These are phyloP conservation scores for Botrytis deweyae DNA, from an alignment of 2,329 filamentous ascomycete species.

Conservation along the genomic window DNA sequence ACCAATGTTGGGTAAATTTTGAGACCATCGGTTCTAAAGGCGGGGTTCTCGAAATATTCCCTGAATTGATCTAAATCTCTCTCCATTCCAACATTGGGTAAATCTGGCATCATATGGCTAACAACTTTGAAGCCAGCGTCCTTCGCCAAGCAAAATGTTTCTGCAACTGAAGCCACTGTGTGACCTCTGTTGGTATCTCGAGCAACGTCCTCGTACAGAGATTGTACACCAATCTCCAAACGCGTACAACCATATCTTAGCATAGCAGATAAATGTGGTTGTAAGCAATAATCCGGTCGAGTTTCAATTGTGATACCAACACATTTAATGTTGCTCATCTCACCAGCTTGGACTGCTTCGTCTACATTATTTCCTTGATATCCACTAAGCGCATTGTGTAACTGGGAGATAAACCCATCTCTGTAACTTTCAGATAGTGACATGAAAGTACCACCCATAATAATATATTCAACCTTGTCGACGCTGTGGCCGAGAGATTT, in stretches of 20 bases:
- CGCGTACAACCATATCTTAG: conserved; percentile 95
- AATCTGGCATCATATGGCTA: conserved; percentile 98
- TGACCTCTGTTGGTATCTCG: conserved; percentile 96
- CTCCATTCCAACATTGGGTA: conserved; percentile 98
- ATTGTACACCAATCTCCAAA: conserved; percentile 93
- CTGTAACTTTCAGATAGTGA: conserved; percentile 85
- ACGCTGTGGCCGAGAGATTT: conserved; percentile 94
- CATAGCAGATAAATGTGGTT: conserved; percentile 95
- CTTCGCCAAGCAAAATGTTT: conserved; percentile 96
- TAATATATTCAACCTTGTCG: conserved; percentile 99
- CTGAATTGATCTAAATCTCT: conserved; percentile 94
- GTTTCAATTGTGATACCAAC: conserved; percentile 99
- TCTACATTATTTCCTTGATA: conserved; percentile 95
- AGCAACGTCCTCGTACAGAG: conserved; percentile 96
- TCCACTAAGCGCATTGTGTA: conserved; percentile 94
- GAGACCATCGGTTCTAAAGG: conserved; percentile 91
- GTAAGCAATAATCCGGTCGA: conserved; percentile 91
- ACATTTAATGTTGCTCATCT: conserved; percentile 97
- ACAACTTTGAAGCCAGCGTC: conserved; percentile 99
- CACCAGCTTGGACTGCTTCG: conserved; percentile 88
- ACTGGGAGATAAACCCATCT: conserved; percentile 89
- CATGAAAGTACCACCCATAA: conserved; percentile 99
- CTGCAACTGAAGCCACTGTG: conserved; percentile 90
- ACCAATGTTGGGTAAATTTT: conserved; percentile 99
- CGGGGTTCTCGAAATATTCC: conserved; percentile 96